Conservation (phyloP, 140 eudicot genomes). For the Cichorium intybus region DNA sequence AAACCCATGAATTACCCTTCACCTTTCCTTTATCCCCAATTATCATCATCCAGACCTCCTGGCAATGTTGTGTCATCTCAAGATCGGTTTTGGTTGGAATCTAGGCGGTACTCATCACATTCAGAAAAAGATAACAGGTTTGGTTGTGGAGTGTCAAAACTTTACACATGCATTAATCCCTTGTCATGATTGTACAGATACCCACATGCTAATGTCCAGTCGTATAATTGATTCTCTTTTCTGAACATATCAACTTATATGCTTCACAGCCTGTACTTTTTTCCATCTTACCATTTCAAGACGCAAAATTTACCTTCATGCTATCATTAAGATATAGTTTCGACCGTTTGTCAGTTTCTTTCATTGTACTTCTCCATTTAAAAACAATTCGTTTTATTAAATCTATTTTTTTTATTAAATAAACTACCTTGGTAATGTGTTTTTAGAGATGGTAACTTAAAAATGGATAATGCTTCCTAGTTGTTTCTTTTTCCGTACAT, state of each 20-base stretch:
- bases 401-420: not conserved
- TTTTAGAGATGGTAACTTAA: too few species aligned
- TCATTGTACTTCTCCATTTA: constrained; percentile 3
- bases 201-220: constrained; percentile 35
- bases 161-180: constrained; percentile 25
- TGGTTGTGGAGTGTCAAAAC: constrained; percentile 16
- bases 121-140: constrained; percentile 64
- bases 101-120: constrained; percentile 43
- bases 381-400: not conserved
- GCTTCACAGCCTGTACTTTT: constrained; percentile 30
- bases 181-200: constrained; percentile 44
- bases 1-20: constrained; percentile 23
- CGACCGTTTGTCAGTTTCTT: constrained; percentile 5
- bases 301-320: constrained; percentile 9
- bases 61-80: constrained; percentile 36
- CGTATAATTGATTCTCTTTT: constrained; percentile 36
- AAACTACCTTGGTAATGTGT: too few species aligned
- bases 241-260: constrained; percentile 23
- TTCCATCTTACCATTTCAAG: constrained; percentile 29
- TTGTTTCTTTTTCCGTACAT: too few species aligned
- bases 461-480: not conserved
- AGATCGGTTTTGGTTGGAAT: constrained; percentile 54
- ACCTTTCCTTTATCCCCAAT: constrained; percentile 33
- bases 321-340: constrained; percentile 13
- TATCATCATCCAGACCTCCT: constrained; percentile 40